Percentiles rank a stretch among this genome's conserved stretches.
Conservation (phyloP, 768 basidiomycete species). For the Rossbeevera mucosa region DNA sequence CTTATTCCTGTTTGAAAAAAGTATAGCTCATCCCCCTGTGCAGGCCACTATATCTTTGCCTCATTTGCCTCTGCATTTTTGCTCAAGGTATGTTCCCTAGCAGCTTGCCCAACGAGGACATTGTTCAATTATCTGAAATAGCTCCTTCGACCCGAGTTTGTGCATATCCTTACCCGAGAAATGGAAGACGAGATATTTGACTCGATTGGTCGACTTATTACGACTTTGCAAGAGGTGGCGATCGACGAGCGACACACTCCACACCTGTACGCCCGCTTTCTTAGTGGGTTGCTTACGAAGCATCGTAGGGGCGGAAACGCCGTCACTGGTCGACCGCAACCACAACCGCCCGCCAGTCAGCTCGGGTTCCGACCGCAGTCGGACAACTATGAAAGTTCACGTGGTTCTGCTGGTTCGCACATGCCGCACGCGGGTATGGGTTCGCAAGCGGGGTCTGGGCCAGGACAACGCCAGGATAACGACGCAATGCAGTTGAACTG, state of each 20-base stretch:
- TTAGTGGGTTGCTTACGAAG: conserved; percentile 63
- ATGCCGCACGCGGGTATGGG: conserved; percentile 17
- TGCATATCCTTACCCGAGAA: conserved; percentile 49
- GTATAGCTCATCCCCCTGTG: neutral
- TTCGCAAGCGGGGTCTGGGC: conserved; percentile 8
- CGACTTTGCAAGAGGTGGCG: conserved; percentile 66
- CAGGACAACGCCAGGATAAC: conserved; percentile 16
- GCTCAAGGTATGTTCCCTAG: conserved; percentile 52
- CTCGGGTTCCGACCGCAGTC: conserved; percentile 15
- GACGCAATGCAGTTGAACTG: conserved; percentile 33
- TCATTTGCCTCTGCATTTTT: conserved; percentile 82
- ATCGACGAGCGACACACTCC: conserved; percentile 82
- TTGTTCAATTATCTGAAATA: conserved; percentile 21
- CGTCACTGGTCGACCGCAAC: conserved; percentile 50
- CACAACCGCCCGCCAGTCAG: conserved; percentile 43
- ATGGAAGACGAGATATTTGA: conserved; percentile 70
- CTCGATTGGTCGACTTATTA: conserved; percentile 66
- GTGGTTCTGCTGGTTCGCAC: conserved; percentile 28
- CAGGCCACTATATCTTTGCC: conserved; percentile 73
- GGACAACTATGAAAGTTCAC: conserved; percentile 20
- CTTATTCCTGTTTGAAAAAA: neutral
- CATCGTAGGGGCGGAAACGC: conserved; percentile 64
- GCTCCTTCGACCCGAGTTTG: conserved; percentile 73
- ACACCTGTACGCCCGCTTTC: conserved; percentile 74
- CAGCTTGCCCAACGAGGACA: neutral